Evolutionary conservation across 257 asterid genomes (phyloP), one percentile per base, ranked within the genome.

Genomic region (Jacaranda mimosifolia): DNA sequence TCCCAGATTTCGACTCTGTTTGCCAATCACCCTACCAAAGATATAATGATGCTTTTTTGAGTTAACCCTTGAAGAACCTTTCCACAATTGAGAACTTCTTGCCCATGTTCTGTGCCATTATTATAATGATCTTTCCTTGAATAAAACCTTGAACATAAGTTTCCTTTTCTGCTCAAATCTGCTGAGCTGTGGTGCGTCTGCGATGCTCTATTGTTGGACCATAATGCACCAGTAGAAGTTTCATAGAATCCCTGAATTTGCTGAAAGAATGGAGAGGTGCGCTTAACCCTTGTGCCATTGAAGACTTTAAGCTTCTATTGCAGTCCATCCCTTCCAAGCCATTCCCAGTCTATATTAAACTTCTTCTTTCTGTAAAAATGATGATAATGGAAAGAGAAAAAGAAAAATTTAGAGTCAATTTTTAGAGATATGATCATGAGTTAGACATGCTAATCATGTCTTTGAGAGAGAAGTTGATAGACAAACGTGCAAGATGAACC

Each of bases 241-340:
- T 52, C 10, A 17, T 13, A 51, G 56, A 51, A 12, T 14, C 56
- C 56, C 5, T 52, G 21, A 52, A 12, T 52, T 26, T 52, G 58
- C 21, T 52, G 21, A 52, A 52, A 52, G 21, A 52, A 15, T 48
- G 17, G 56, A 51, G 56, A 55, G 32, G 60, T 55, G 60, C 5
- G 57, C 17, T 55, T 55, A 55, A 55, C 9, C 35, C 36, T 56
- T 56, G 63, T 18, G 17, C 6, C 60, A 56, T 18, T 36, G 6
- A 17, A 0, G 63, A 18, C 63, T 18, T 55, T 15, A 56, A 19
- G 63, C 63, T 6, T 56, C 9, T 56, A n/a, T 52, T 15, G 21
- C 58, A 52, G 63, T 56, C 36, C 36, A 17, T 56, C 63, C 63
- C 8, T 56, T 56, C 36, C 26, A 56, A 56, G 63, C 35, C 63